Percentiles rank a stretch among this genome's conserved stretches.
These are phyloP conservation scores for Corymbia calophylla DNA, from an alignment of 441 rosid species.

Conservation along the genomic window DNA sequence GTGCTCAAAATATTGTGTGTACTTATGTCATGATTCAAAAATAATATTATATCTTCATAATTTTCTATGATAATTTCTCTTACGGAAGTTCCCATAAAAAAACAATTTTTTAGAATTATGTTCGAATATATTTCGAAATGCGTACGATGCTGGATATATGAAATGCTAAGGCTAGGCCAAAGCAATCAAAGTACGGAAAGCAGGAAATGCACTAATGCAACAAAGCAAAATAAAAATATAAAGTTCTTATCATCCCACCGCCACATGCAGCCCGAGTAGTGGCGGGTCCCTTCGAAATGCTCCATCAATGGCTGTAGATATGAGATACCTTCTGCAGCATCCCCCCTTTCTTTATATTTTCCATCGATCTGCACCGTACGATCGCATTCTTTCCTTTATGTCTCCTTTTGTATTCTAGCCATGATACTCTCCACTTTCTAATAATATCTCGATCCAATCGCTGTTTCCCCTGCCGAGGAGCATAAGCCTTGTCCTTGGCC, in stretches of 20 bases:
- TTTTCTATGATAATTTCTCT: background rate
- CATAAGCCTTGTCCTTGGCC: background rate
- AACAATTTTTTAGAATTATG: background rate
- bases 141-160: background rate
- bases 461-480: background rate
- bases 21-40: background rate
- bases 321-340: background rate
- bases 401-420: background rate
- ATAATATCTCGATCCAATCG: background rate
- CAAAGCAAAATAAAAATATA: background rate
- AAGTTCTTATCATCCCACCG: background rate
- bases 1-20: background rate
- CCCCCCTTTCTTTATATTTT: background rate
- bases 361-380: background rate
- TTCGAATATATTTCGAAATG: background rate
- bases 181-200: background rate
- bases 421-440: background rate
- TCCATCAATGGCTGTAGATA: background rate
- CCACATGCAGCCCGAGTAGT: background rate
- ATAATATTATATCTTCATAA: background rate
- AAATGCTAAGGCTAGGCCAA: background rate
- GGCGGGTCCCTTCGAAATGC: background rate
- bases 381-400: background rate
- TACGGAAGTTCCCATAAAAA: background rate
- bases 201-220: background rate